Conservation (phyloP, 768 basidiomycete genomes). For the Udeniomyces megalosporus region DNA sequence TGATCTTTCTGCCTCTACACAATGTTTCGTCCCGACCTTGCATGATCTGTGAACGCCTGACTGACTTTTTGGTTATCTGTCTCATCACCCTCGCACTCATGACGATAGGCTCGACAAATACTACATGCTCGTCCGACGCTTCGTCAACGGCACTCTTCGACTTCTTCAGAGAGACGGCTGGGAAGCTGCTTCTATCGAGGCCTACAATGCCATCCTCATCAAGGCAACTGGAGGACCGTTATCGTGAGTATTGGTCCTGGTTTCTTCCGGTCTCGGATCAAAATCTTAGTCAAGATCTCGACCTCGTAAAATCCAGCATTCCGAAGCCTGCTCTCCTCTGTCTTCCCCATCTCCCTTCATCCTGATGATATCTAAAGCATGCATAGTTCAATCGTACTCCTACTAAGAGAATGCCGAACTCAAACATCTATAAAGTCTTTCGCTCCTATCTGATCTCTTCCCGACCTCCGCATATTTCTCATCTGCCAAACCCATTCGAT, state of each 20-base stretch:
- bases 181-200: conserved; percentile 40
- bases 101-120: conserved; percentile 78
- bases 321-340: neutral
- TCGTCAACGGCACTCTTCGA: conserved; percentile 68
- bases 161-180: conserved; percentile 57
- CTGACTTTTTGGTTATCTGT: too few species aligned
- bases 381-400: conserved; percentile 97
- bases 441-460: conserved; percentile 87
- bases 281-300: too few species aligned
- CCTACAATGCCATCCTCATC: conserved; percentile 52
- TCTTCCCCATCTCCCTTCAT: conserved; percentile 12
- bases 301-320: neutral
- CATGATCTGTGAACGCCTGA: too few species aligned
- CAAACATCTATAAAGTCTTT: conserved; percentile 80
- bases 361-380: conserved; percentile 32
- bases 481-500: neutral
- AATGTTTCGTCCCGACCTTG: too few species aligned
- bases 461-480: neutral
- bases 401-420: conserved; percentile 52
- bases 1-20: conserved; percentile 36
- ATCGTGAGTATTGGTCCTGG: conserved; percentile 40
- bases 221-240: conserved; percentile 56
- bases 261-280: neutral
- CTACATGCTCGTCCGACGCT: conserved; percentile 82
- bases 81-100: too few species aligned